Conservation (phyloP, 257 asterid genomes). For the Forsythia suspensa region DNA sequence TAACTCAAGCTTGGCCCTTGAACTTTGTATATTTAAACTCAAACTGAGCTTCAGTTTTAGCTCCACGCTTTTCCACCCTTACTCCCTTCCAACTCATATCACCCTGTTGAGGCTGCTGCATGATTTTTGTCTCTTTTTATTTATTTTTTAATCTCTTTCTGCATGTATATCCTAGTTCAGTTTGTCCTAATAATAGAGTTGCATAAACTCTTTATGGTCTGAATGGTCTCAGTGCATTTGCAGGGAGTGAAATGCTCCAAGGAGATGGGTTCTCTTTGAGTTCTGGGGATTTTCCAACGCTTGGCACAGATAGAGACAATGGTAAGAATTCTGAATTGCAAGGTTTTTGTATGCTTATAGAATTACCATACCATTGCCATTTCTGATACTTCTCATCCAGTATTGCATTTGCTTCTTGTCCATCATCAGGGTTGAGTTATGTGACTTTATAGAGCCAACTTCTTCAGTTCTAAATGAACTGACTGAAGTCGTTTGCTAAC, state of each 20-base stretch:
- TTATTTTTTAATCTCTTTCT: not conserved
- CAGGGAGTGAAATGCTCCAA: constrained; percentile 73
- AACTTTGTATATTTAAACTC: not conserved
- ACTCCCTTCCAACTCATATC: not conserved
- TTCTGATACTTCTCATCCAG: constrained; percentile 8
- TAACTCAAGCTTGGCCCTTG: not conserved
- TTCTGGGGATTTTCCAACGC: constrained; percentile 96
- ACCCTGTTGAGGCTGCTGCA: not conserved
- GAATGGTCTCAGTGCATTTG: constrained; percentile 18
- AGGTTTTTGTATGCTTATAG: constrained; percentile 41
- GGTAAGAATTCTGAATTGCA: constrained; percentile 53
- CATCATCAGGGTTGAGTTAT: constrained; percentile 10
- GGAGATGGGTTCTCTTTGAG: constrained; percentile 76
- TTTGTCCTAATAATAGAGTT: constrained; percentile 16
- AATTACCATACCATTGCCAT: constrained; percentile 6
- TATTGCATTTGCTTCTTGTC: constrained; percentile 13
- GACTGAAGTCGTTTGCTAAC: constrained; percentile 5
- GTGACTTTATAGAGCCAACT: constrained; percentile 18
- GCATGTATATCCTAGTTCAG: not conserved
- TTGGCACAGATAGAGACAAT: constrained; percentile 67
- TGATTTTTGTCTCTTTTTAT: not conserved
- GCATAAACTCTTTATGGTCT: constrained; percentile 22
- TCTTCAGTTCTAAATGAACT: constrained; percentile 15
- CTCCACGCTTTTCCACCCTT: not conserved
- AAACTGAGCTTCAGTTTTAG: not conserved